These are phyloP conservation scores for Pichia sp. DNA, from an alignment of 1,139 yeast species.

Conservation along the genomic window DNA sequence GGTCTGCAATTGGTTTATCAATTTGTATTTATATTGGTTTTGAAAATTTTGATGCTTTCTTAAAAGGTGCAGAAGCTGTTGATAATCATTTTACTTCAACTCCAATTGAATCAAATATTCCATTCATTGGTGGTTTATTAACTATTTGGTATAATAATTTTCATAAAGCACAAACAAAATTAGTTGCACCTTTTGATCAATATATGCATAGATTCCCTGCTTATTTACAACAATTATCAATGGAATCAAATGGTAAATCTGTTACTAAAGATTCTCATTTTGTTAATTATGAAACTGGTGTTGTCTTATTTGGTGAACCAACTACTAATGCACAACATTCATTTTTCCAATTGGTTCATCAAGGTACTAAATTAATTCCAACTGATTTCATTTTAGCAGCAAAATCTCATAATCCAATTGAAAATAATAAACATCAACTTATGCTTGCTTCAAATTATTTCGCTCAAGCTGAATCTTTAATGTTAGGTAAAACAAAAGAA, in stretches of 20 bases:
- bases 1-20: slow-evolving; percentile 97
- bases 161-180: slow-evolving; percentile 95
- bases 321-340: slow-evolving; percentile 99
- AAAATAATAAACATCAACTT: slow-evolving; percentile 86
- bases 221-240: slow-evolving; percentile 93
- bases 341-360: slow-evolving; percentile 98
- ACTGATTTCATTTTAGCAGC: slow-evolving; percentile 96
- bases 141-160: slow-evolving; percentile 98
- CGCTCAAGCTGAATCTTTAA: slow-evolving; percentile 96
- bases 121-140: slow-evolving; percentile 85
- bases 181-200: slow-evolving; percentile 98
- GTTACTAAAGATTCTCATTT: slow-evolving; percentile 88
- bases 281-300: slow-evolving; percentile 92
- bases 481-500: slow-evolving; percentile 88
- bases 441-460: slow-evolving; percentile 98
- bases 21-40: slow-evolving; percentile 92
- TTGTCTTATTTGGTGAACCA: slow-evolving; percentile 96
- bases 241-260: slow-evolving; percentile 99
- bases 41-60: slow-evolving; percentile 85
- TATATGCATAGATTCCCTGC: slow-evolving; percentile 99
- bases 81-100: slow-evolving; percentile 83
- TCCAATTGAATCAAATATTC: slow-evolving; percentile 87
- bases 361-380: slow-evolving; percentile 96
- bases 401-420: slow-evolving; percentile 96
- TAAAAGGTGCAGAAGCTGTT: slow-evolving; percentile 96